Base-by-base conservation (phyloP, 2,329 filamentous ascomycete genomes). In the Xylaria sp. region DNA sequence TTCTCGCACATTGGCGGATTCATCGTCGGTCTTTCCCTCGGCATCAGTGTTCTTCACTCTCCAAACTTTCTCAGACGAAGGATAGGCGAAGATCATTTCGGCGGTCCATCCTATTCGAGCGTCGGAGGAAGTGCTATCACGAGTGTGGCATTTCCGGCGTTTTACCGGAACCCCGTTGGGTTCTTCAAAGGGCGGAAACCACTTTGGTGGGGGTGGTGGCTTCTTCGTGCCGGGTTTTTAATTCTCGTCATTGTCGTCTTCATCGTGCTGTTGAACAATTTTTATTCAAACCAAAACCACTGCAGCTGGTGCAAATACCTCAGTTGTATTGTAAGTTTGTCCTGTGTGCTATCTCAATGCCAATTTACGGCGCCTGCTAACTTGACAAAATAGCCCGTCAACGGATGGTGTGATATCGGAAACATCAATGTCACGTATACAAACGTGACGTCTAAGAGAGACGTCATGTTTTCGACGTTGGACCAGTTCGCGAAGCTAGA, bases 131-230 rank as follows among this genome's bases (percentile, higher is more conserved):
- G 73, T 63, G 79, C 77, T 57, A 70, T 78, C 71, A 78, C 78
- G 6, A 81, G 80, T 42, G 83, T 84, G 53, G 84, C 84, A 26
- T 83, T 85, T 20, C 83, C 85, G 31, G 79, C 83, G 0, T 89
- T 92, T 73, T 77, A 88, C 65, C 88, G 89, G 75, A 88, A 87
- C 66, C 88, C 91, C 0, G 78, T 90, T 4, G 90, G 89, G 6
- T 97, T 97, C 81, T 98, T 98, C 83, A 95, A 94, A 79, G 93
- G 93, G 23, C 88, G 96, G 20, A 97, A 97, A 79, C 92, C 92
- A 26, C 85, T 97, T 7, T 99, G 96, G 96, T 99, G 96, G 96
- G 92, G 84, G 6, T 99, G 96, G 96, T 98, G 95, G 95, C 81
- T 97, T 26, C 86, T 98, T 33, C 88, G 96, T 20, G 92, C 88